Conservation (phyloP, 129 eudicot species). For the Helianthus tuberosus region DNA sequence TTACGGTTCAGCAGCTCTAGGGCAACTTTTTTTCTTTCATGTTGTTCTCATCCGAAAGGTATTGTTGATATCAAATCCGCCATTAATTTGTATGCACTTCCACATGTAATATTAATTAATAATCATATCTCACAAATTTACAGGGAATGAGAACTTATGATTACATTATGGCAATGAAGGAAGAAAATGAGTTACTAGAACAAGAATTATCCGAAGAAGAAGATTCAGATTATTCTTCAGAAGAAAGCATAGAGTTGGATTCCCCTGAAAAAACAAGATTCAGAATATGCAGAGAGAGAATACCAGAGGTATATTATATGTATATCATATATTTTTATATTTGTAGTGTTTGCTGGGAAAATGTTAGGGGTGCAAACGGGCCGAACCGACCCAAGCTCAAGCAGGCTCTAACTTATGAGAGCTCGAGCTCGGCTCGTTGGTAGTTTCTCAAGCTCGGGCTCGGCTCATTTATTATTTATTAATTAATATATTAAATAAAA, state of each 20-base stretch:
- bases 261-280: slow-evolving; percentile 58
- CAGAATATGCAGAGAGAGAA: slow-evolving; percentile 49
- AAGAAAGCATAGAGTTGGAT: slow-evolving; percentile 61
- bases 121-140: background rate
- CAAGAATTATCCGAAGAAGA: slow-evolving; percentile 42
- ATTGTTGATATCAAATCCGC: slow-evolving; percentile 10
- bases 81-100: background rate
- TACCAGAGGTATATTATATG: slow-evolving; percentile 29
- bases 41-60: slow-evolving; percentile 92
- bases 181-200: slow-evolving; percentile 59
- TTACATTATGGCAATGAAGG: slow-evolving; percentile 91
- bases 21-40: slow-evolving; percentile 95
- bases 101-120: background rate
- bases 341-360: background rate
- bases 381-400: no score
- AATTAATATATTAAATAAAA: no score
- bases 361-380: background rate
- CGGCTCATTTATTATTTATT: no score
- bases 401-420: no score
- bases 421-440: no score
- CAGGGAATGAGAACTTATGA: slow-evolving; percentile 97
- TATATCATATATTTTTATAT: background rate
- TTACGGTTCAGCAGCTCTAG: slow-evolving; percentile 86
- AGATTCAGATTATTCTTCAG: slow-evolving; percentile 79
- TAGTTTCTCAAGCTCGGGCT: no score